Evolutionary conservation across 73 alveolate genomes (phyloP).

Genomic region (Tetrahymena thermophila): DNA sequence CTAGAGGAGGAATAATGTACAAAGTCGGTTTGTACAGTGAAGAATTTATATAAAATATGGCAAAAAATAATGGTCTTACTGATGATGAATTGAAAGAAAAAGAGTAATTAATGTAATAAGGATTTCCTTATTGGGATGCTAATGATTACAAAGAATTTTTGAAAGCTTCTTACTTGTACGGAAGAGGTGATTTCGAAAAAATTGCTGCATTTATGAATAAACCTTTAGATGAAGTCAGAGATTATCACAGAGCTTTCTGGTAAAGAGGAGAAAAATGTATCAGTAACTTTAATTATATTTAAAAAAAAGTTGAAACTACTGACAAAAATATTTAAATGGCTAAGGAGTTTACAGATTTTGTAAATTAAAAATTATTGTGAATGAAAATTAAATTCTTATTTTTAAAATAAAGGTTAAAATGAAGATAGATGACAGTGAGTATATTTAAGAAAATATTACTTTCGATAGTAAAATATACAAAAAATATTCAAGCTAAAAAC

Average conservation of each 20-base stretch:
- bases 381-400: background rate
- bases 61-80: slow-evolving; percentile 32
- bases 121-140: slow-evolving; percentile 79
- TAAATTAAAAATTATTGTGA: background rate
- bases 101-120: slow-evolving; percentile 59
- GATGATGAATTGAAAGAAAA: slow-evolving; percentile 65
- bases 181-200: background rate
- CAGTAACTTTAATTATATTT: background rate
- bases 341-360: background rate
- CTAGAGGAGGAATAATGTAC: slow-evolving; percentile 72
- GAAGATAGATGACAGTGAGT: background rate
- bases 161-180: background rate
- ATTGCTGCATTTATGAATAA: background rate
- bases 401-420: background rate
- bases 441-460: background rate
- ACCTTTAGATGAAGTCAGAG: background rate
- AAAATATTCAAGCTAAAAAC: background rate
- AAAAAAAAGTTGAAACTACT: background rate
- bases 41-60: slow-evolving; percentile 14
- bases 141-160: background rate
- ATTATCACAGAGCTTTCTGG: background rate
- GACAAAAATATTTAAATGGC: background rate
- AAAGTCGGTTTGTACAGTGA: slow-evolving; percentile 62
- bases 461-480: background rate
- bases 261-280: background rate